Conservation (phyloP, 352 stramenopile genomes). For the Bremia lactucae region DNA sequence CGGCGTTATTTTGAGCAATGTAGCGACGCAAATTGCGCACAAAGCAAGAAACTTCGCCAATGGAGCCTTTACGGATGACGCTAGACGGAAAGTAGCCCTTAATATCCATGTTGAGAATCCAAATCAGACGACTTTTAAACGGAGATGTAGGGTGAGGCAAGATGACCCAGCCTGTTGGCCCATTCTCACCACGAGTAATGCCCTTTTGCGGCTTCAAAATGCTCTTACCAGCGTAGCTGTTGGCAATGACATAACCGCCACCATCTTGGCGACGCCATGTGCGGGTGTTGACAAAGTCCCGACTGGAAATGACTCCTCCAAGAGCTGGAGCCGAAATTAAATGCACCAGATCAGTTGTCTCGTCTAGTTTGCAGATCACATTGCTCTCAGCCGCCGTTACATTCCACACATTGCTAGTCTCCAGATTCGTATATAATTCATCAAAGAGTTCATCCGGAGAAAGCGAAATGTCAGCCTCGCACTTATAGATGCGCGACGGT, state of each 20-base stretch:
- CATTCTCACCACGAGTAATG: conserved; percentile 69
- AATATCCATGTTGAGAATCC: conserved; percentile 80
- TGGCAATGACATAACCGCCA: conserved; percentile 57
- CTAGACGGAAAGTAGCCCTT: conserved; percentile 76
- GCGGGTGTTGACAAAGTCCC: conserved; percentile 74
- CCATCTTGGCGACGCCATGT: conserved; percentile 61
- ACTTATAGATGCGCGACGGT: conserved; percentile 67
- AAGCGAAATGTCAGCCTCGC: conserved; percentile 48
- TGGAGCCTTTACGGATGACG: conserved; percentile 68
- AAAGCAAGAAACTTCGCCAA: conserved; percentile 71
- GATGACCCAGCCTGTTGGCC: conserved; percentile 62
- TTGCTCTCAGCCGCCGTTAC: conserved; percentile 70
- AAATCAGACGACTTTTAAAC: conserved; percentile 71
- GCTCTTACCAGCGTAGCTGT: conserved; percentile 55
- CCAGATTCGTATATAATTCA: conserved; percentile 62
- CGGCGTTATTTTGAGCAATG: conserved; percentile 38
- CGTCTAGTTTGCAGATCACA: conserved; percentile 51
- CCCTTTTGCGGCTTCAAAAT: conserved; percentile 58
- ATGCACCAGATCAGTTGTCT: conserved; percentile 65
- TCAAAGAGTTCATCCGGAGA: conserved; percentile 74
- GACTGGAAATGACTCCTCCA: conserved; percentile 64
- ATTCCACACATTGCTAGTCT: conserved; percentile 66
- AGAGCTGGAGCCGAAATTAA: conserved; percentile 56
- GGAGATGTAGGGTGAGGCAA: conserved; percentile 58
- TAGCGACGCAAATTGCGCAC: conserved; percentile 69